Evolutionary conservation across 148 eudicot species (phyloP).

Genomic region (Dysphania ambrosioides): DNA sequence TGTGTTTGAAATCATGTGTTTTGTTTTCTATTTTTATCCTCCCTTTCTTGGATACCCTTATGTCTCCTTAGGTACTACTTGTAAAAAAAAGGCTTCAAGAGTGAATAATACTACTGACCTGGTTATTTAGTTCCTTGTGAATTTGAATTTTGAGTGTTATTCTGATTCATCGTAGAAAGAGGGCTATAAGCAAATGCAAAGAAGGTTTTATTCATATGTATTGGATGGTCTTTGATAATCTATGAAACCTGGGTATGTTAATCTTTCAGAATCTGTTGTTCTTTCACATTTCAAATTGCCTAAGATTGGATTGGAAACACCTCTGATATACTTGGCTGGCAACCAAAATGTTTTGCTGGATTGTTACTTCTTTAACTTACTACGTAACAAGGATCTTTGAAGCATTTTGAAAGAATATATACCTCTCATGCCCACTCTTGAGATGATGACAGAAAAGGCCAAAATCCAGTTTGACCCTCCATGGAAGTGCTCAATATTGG

Average conservation of each 20-base stretch:
- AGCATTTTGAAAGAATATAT: background rate
- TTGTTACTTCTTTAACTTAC: background rate
- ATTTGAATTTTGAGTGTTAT: too few relatives aligned
- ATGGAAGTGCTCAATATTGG: background rate
- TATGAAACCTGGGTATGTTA: background rate
- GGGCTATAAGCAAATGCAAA: background rate
- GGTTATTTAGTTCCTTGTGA: too few relatives aligned
- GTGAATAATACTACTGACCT: too few relatives aligned
- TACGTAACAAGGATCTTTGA: background rate
- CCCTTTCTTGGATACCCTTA: too few relatives aligned
- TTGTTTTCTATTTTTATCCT: too few relatives aligned
- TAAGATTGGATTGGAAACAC: background rate
- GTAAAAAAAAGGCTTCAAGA: too few relatives aligned
- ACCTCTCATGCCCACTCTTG: background rate
- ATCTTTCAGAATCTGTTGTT: background rate
- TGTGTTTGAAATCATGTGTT: background rate
- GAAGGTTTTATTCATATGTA: background rate
- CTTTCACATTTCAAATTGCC: background rate
- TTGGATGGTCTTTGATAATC: background rate
- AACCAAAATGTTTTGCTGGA: background rate
- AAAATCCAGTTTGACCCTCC: background rate
- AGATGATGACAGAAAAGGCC: background rate
- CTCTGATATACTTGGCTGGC: background rate
- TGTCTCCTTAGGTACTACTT: too few relatives aligned
- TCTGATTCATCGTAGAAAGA: too few relatives aligned